Evolutionary conservation across 306 rosid species (phyloP).

Genomic region (Abrus precatorius): DNA sequence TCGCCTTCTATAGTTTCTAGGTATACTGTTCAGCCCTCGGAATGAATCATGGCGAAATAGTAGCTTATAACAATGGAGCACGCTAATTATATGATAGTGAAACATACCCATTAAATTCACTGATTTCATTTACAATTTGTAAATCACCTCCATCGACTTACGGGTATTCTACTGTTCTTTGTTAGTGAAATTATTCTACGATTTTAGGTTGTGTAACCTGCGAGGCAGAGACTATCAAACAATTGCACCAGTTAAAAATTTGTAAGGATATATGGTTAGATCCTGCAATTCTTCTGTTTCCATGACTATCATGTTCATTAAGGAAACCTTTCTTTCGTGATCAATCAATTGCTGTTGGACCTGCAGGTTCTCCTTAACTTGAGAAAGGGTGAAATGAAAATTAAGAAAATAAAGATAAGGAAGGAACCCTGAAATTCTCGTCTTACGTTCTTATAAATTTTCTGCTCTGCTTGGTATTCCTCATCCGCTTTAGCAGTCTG

Average conservation of each 20-base stretch:
- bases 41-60: slow-evolving; percentile 7
- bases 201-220: slow-evolving; percentile 17
- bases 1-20: slow-evolving; percentile 16
- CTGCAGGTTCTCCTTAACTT: slow-evolving; percentile 56
- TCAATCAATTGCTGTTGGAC: slow-evolving; percentile 62
- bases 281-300: slow-evolving; percentile 60
- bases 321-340: slow-evolving; percentile 64
- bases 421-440: slow-evolving; percentile 26
- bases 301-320: slow-evolving; percentile 59
- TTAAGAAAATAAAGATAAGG: slow-evolving; percentile 21
- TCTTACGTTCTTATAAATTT: slow-evolving; percentile 63
- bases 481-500: slow-evolving; percentile 63
- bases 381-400: slow-evolving; percentile 33
- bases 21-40: neutral
- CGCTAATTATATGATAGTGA: neutral
- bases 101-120: slow-evolving; percentile 5
- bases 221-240: slow-evolving; percentile 17
- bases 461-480: slow-evolving; percentile 60
- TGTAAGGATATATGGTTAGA: slow-evolving; percentile 75
- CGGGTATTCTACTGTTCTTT: slow-evolving; percentile 17
- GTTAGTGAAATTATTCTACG: neutral
- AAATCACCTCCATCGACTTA: neutral
- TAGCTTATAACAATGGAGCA: slow-evolving; percentile 18
- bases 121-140: neutral
- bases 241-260: slow-evolving; percentile 20